phyloP scores from a whole-genome alignment of 2,329 filamentous ascomycete genomes.

The Talaromyces sp. region DNA sequence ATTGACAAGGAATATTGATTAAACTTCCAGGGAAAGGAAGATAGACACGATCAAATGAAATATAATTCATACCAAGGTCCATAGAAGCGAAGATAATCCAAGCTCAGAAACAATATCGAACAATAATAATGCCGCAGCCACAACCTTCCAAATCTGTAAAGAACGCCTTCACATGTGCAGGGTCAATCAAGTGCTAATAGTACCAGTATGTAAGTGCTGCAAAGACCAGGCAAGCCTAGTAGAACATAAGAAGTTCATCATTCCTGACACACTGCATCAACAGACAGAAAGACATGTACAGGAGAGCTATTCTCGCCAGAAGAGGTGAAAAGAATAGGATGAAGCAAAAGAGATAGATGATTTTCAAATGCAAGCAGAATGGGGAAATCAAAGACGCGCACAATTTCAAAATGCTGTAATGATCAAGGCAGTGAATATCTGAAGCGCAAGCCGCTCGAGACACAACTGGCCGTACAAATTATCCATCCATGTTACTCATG shows the following conservation, averaged over 20 bases:
- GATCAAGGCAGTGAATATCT: not conserved
- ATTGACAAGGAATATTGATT: too few species aligned
- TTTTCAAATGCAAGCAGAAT: constrained; percentile 4
- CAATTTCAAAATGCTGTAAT: constrained; percentile 15
- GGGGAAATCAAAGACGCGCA: constrained; percentile 1
- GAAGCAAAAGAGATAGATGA: constrained; percentile 8
- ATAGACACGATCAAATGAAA: not conserved
- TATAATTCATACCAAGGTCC: not conserved
- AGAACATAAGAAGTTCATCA: not conserved
- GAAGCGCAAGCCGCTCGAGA: not conserved
- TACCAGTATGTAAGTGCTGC: constrained; percentile 10
- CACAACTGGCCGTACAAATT: constrained; percentile 23
- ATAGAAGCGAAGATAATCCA: not conserved
- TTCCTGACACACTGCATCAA: not conserved
- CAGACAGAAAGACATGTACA: not conserved
- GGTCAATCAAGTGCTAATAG: constrained; percentile 7
- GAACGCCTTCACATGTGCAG: constrained; percentile 12
- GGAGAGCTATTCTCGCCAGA: constrained; percentile 1
- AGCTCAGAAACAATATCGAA: not conserved
- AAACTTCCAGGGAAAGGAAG: not conserved
- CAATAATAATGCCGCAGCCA: constrained; percentile 4
- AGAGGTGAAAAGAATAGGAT: constrained; percentile 15
- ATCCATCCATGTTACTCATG: constrained; percentile 30
- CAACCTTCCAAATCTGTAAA: constrained; percentile 1
- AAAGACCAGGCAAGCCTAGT: constrained; percentile 6